Evolutionary conservation across 768 basidiomycete genomes (phyloP).

Genomic region (Hortiboletus flavorubellus): DNA sequence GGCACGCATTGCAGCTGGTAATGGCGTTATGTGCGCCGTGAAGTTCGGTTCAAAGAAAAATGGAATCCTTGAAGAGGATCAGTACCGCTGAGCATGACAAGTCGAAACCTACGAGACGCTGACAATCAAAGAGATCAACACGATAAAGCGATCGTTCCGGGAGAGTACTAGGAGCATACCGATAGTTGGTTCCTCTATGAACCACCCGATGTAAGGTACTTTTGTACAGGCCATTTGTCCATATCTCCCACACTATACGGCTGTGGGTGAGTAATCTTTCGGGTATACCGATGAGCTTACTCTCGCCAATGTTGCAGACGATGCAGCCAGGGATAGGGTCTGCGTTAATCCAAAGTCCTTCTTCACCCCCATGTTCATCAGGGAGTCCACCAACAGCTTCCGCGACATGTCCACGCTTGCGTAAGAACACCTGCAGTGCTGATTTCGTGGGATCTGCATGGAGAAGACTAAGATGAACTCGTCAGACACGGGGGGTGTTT

Average conservation of each 20-base stretch:
- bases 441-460: slow-evolving; percentile 75
- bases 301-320: slow-evolving; percentile 92
- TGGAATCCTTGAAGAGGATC: slow-evolving; percentile 55
- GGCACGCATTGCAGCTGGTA: slow-evolving; percentile 55
- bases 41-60: slow-evolving; percentile 96
- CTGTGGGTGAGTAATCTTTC: neutral
- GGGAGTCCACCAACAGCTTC: slow-evolving; percentile 37
- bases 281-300: slow-evolving; percentile 40
- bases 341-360: slow-evolving; percentile 77
- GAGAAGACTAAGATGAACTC: slow-evolving; percentile 60
- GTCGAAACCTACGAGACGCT: slow-evolving; percentile 65
- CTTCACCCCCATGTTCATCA: slow-evolving; percentile 50
- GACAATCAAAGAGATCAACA: slow-evolving; percentile 8
- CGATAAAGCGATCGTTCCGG: neutral
- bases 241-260: slow-evolving; percentile 81
- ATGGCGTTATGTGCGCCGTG: slow-evolving; percentile 61
- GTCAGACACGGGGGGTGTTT: slow-evolving; percentile 3
- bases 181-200: slow-evolving; percentile 70
- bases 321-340: slow-evolving; percentile 81
- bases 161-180: slow-evolving; percentile 22
- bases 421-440: slow-evolving; percentile 80
- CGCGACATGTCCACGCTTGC: slow-evolving; percentile 35
- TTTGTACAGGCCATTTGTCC: slow-evolving; percentile 84
- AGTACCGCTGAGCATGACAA: neutral
- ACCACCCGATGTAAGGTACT: slow-evolving; percentile 90